Conservation (phyloP, 2,329 filamentous ascomycete genomes). For the Xylaria sp. region DNA sequence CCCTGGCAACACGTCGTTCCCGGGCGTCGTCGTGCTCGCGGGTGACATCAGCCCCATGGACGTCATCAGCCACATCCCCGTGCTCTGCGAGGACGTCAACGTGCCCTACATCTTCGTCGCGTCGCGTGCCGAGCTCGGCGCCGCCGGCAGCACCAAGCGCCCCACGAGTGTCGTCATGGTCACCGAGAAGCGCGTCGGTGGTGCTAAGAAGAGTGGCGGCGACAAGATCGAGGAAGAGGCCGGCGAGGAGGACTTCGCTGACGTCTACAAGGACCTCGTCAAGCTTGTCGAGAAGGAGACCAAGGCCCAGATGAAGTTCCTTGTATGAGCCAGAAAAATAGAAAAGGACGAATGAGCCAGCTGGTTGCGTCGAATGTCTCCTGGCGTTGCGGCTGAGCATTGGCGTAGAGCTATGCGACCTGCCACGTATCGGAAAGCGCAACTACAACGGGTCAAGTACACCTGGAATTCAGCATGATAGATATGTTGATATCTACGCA, state of each 20-base stretch:
- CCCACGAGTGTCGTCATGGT: constrained; percentile 97
- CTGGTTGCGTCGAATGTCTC: constrained; percentile 6
- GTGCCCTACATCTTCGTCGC: constrained; percentile 96
- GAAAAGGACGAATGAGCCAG: not conserved
- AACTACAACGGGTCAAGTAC: not conserved
- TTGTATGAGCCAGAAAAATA: constrained; percentile 47
- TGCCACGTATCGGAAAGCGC: not conserved
- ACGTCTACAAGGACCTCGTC: constrained; percentile 71
- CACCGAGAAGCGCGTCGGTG: constrained; percentile 61
- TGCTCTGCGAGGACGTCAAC: constrained; percentile 75
- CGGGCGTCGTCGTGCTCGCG: constrained; percentile 87
- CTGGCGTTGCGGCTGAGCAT: not conserved
- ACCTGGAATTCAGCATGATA: not conserved
- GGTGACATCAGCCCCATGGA: constrained; percentile 99
- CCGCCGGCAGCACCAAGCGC: constrained; percentile 92
- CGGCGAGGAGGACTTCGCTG: constrained; percentile 68
- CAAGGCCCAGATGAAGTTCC: constrained; percentile 59
- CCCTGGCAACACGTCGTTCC: constrained; percentile 70
- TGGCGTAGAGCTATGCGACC: not conserved
- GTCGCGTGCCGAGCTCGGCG: constrained; percentile 91
- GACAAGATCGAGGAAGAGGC: constrained; percentile 61
- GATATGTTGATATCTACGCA: not conserved
- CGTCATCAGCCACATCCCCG: constrained; percentile 97
- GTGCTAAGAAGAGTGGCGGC: constrained; percentile 53
- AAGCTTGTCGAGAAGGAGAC: constrained; percentile 75